A percentile compares a stretch with the other conserved stretches of the same genome.
Conservation (phyloP, 345 rosid genomes). For the Brassica napus region DNA sequence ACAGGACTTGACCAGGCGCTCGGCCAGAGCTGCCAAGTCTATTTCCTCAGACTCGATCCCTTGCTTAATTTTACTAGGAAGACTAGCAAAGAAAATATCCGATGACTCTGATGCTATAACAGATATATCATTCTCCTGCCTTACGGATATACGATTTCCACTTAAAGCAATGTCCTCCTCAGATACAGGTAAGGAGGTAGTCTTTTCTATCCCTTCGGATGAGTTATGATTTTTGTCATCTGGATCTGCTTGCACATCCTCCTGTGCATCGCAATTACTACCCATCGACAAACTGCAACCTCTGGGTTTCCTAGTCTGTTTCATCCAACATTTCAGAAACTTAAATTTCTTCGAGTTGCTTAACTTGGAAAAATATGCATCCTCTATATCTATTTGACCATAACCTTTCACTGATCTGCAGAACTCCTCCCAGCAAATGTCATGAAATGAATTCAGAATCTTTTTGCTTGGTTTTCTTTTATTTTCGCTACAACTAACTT, state of each 20-base stretch:
- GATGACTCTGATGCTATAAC: constrained; percentile 49
- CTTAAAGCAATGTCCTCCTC: constrained; percentile 63
- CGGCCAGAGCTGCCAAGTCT: constrained; percentile 75
- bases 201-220: constrained; percentile 54
- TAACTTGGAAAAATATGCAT: constrained; percentile 53
- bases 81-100: constrained; percentile 58
- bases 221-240: constrained; percentile 32
- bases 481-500: constrained; percentile 12
- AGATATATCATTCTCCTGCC: constrained; percentile 52
- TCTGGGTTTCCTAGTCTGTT: constrained; percentile 59
- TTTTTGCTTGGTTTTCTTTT: constrained; percentile 50
- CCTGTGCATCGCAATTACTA: constrained; percentile 34
- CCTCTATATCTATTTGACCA: constrained; percentile 58
- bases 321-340: constrained; percentile 94
- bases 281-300: constrained; percentile 35
- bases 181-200: constrained; percentile 52
- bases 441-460: constrained; percentile 41
- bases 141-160: constrained; percentile 48
- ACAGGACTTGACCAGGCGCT: constrained; percentile 69
- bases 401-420: constrained; percentile 54
- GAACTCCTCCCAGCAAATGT: constrained; percentile 62
- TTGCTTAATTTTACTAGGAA: constrained; percentile 61
- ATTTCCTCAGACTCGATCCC: constrained; percentile 78
- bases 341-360: constrained; percentile 68
- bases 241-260: constrained; percentile 43